phyloP scores from a whole-genome alignment of 805 yeast genomes.

The Yamadazyma laniorum region DNA sequence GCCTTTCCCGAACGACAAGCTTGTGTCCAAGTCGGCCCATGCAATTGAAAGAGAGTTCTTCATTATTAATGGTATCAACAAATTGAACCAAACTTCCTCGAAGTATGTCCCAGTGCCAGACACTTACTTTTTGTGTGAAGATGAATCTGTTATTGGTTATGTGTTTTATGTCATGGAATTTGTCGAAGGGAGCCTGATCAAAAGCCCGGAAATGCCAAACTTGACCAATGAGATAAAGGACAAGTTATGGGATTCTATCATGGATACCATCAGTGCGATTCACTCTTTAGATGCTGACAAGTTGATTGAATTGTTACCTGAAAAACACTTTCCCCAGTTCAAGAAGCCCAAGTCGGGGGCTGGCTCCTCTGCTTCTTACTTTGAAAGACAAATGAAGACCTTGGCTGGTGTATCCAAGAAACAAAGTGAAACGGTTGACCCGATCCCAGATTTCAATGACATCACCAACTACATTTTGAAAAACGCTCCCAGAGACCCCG shows the following conservation, averaged over 20 bases:
- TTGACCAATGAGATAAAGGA: slow-evolving; percentile 23
- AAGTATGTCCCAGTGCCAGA: slow-evolving; percentile 53
- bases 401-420: slow-evolving; percentile 40
- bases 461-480: slow-evolving; percentile 42
- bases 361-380: slow-evolving; percentile 33
- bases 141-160: slow-evolving; percentile 51
- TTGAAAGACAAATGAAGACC: slow-evolving; percentile 53
- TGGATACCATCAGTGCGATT: slow-evolving; percentile 47
- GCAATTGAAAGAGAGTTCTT: slow-evolving; percentile 61
- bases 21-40: slow-evolving; percentile 58
- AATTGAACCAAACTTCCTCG: slow-evolving; percentile 21
- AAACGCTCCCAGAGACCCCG: slow-evolving; percentile 49
- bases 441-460: slow-evolving; percentile 46
- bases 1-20: slow-evolving; percentile 49
- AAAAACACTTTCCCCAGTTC: slow-evolving; percentile 43
- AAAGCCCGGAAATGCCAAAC: slow-evolving; percentile 48
- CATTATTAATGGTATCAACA: slow-evolving; percentile 41
- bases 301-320: slow-evolving; percentile 44
- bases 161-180: slow-evolving; percentile 63
- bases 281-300: slow-evolving; percentile 48
- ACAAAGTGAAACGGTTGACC: slow-evolving; percentile 40
- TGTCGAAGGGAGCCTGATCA: slow-evolving; percentile 55
- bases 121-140: slow-evolving; percentile 53
- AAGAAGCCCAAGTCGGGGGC: slow-evolving; percentile 15
- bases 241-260: slow-evolving; percentile 47